These are phyloP conservation scores for Aspergillus ellipticus DNA, from an alignment of 495 filamentous ascomycete species.

Conservation along the genomic window DNA sequence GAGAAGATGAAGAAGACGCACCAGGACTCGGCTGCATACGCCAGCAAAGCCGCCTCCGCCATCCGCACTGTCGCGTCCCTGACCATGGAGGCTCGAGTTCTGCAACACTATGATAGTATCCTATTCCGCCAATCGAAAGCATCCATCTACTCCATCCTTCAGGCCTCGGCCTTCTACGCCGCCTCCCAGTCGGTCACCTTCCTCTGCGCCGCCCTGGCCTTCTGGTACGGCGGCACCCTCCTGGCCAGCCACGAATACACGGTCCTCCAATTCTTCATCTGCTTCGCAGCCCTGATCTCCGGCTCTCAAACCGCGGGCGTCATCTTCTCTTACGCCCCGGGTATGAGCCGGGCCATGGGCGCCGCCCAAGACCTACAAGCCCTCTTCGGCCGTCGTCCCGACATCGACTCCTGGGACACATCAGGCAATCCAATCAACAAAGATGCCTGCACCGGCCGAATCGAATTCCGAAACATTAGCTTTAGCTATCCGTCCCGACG, in stretches of 20 bases:
- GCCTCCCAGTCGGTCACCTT: too few species aligned
- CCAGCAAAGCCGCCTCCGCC: too few species aligned
- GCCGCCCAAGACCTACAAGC: constrained; percentile 54
- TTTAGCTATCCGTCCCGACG: constrained; percentile 59
- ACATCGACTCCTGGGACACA: background rate
- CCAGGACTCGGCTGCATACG: too few species aligned
- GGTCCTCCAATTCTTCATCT: constrained; percentile 51
- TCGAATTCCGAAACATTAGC: constrained; percentile 47
- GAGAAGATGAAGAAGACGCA: too few species aligned
- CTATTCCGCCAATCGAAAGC: too few species aligned
- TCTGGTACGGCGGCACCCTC: constrained; percentile 57
- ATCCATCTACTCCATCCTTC: too few species aligned
- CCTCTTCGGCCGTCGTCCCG: background rate
- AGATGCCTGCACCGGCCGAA: background rate
- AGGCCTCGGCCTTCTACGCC: too few species aligned
- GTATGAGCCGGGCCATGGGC: constrained; percentile 54
- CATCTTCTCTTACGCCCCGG: constrained; percentile 44
- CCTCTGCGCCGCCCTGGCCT: too few species aligned
- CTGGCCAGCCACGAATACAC: constrained; percentile 49
- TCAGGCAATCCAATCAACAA: background rate
- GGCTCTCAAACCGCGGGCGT: constrained; percentile 51
- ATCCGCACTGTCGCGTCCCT: too few species aligned
- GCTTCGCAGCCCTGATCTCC: constrained; percentile 58
- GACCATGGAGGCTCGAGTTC: too few species aligned
- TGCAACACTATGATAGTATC: too few species aligned